These are phyloP conservation scores for Colletotrichum sp. DNA, from an alignment of 2,329 filamentous ascomycete species.

Conservation along the genomic window DNA sequence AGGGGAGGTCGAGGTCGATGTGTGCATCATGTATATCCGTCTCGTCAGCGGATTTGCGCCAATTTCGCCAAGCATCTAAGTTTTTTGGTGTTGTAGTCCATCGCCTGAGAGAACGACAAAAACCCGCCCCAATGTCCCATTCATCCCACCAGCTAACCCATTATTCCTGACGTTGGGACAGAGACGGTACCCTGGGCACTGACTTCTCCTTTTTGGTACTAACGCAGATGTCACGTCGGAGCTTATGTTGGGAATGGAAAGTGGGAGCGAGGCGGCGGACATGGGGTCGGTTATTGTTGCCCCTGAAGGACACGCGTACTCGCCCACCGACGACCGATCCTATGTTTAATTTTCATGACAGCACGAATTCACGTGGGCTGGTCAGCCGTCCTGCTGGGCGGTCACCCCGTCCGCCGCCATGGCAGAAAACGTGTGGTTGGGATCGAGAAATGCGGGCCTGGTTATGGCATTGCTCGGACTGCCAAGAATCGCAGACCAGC, in stretches of 20 bases:
- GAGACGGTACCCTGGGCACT: not conserved
- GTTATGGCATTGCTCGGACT: not conserved
- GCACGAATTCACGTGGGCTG: not conserved
- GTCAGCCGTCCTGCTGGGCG: not conserved
- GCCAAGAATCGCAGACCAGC: not conserved
- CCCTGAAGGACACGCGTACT: not conserved
- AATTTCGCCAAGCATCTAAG: not conserved
- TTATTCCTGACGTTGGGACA: not conserved
- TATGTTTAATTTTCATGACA: not conserved
- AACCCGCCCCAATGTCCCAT: not conserved
- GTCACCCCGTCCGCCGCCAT: not conserved
- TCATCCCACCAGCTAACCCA: not conserved
- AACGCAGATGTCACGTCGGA: not conserved
- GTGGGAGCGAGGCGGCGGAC: not conserved
- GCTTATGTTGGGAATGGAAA: not conserved
- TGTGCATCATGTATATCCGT: not conserved
- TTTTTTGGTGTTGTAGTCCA: not conserved
- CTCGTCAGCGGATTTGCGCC: not conserved
- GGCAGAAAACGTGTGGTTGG: not conserved
- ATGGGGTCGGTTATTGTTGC: not conserved
- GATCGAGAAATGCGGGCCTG: not conserved
- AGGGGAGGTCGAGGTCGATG: not conserved
- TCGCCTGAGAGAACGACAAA: fast-evolving
- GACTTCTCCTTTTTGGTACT: not conserved
- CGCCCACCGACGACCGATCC: not conserved